Base-by-base conservation (phyloP, 2,329 filamentous ascomycete genomes). In the Ciborinia camelliae region DNA sequence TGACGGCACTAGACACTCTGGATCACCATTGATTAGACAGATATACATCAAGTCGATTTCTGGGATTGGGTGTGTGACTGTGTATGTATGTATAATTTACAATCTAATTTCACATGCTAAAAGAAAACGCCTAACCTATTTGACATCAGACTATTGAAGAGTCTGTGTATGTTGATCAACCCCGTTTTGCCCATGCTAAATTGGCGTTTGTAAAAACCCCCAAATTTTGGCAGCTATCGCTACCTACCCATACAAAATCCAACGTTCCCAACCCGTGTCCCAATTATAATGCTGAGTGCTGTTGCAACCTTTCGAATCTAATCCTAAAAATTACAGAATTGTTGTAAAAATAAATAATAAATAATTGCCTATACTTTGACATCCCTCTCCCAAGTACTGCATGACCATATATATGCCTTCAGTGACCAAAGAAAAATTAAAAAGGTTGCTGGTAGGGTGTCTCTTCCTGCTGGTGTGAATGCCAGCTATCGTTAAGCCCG, bases 151-250 rank as follows among this genome's bases (percentile, higher is more conserved):
- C n/a, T 23, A n/a, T 2, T 3, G 14, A 20, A 57, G 15, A 58
- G 39, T 37, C 55, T 59, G 30, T 59, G 14, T 54, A 6, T 48
- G 23, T 45, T 35, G 30, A n/a, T 43, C 20, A 14, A 47, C 55
- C 26, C 55, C 55, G 4, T 30, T 26, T 12, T 47, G 28, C 28
- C 35, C 55, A 59, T 59, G 30, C n/a, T 23, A 59, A 58, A 23
- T 59, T 18, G 41, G 28, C 26, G 18, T 47, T n/a, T 47, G 10
- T 10, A 8, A 45, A 58, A 9, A 47, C 35, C 14, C 14, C 28
- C 55, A 47, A 48, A 20, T 37, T 48, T 12, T 59, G 55, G 55
- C 47, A 59, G 47, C 41, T 47, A n/a, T 59, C 35, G 54, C 54
- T 37, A 12, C 14, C 35, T 37, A 23, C 37, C 35, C 41, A 35